Conservation (phyloP, 1,284 basidiomycete genomes). For the Cutaneotrichosporon cavernicola region DNA sequence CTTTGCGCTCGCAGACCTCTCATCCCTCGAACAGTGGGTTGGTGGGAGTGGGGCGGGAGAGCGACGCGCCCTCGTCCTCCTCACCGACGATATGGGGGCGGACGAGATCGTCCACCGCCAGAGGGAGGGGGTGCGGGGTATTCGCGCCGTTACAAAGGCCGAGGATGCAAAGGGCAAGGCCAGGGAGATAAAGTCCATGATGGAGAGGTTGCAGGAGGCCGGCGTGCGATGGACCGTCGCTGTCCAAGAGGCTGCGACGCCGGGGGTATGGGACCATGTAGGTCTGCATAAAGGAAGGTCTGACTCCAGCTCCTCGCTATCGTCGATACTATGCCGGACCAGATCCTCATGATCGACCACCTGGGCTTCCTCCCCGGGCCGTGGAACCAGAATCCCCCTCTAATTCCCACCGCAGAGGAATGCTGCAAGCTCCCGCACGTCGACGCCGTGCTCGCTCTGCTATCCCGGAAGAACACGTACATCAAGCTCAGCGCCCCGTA, state of each 20-base stretch:
- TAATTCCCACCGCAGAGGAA: background rate
- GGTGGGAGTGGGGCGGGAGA: background rate
- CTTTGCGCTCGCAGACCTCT: slow-evolving; percentile 11
- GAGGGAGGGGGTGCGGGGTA: slow-evolving; percentile 11
- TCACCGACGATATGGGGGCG: background rate
- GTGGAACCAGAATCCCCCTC: slow-evolving; percentile 5
- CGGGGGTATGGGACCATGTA: slow-evolving; percentile 8
- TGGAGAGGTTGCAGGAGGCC: background rate
- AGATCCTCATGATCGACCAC: slow-evolving; percentile 20
- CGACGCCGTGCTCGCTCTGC: slow-evolving; percentile 12
- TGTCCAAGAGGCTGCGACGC: slow-evolving; percentile 13
- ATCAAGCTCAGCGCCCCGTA: slow-evolving; percentile 18
- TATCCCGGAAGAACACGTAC: slow-evolving; percentile 4
- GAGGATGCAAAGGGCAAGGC: background rate
- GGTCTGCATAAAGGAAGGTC: background rate
- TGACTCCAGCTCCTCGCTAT: slow-evolving; percentile 5
- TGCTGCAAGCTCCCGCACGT: slow-evolving; percentile 1
- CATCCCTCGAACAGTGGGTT: slow-evolving; percentile 1
- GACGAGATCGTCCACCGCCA: slow-evolving; percentile 7
- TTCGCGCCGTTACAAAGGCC: slow-evolving; percentile 1
- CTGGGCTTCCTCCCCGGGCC: slow-evolving; percentile 18
- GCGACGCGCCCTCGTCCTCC: slow-evolving; percentile 7
- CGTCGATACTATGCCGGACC: slow-evolving; percentile 5
- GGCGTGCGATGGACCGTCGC: slow-evolving; percentile 17
- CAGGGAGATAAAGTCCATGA: background rate